These are phyloP conservation scores for Torulaspora globosa DNA, from an alignment of 1,139 yeast species.

Conservation along the genomic window DNA sequence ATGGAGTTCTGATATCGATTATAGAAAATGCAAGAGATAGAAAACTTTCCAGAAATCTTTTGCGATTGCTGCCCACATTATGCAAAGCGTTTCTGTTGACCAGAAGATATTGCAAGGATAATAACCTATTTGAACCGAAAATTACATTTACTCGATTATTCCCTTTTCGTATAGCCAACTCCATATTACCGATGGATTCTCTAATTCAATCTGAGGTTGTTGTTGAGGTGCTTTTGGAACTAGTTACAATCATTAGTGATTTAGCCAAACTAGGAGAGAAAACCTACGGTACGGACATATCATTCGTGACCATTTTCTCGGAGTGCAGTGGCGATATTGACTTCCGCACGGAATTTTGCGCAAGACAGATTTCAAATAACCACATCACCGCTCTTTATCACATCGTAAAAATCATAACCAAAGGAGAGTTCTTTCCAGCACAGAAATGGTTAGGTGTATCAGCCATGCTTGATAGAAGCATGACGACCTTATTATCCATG, in stretches of 20 bases:
- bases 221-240: slow-evolving; percentile 70
- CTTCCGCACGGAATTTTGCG: slow-evolving; percentile 41
- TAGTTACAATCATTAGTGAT: slow-evolving; percentile 56
- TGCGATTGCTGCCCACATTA: slow-evolving; percentile 51
- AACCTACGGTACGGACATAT: slow-evolving; percentile 49
- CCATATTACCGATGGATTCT: slow-evolving; percentile 66
- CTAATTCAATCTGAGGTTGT: slow-evolving; percentile 65
- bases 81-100: slow-evolving; percentile 50
- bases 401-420: slow-evolving; percentile 55
- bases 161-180: slow-evolving; percentile 65
- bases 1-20: slow-evolving; percentile 46
- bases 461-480: slow-evolving; percentile 58
- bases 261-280: slow-evolving; percentile 51
- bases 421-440: slow-evolving; percentile 60
- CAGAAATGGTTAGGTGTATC: slow-evolving; percentile 67
- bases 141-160: slow-evolving; percentile 64
- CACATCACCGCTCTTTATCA: slow-evolving; percentile 41
- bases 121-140: slow-evolving; percentile 52
- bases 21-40: slow-evolving; percentile 24
- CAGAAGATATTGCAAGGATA: slow-evolving; percentile 51
- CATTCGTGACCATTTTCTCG: slow-evolving; percentile 40
- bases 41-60: slow-evolving; percentile 44
- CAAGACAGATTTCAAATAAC: slow-evolving; percentile 33
- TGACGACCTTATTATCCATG: slow-evolving; percentile 55
- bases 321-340: slow-evolving; percentile 38